Evolutionary conservation across 208 protist genomes (phyloP), one percentile per base, ranked within the genome.

Genomic region (Porcisia deanei): DNA sequence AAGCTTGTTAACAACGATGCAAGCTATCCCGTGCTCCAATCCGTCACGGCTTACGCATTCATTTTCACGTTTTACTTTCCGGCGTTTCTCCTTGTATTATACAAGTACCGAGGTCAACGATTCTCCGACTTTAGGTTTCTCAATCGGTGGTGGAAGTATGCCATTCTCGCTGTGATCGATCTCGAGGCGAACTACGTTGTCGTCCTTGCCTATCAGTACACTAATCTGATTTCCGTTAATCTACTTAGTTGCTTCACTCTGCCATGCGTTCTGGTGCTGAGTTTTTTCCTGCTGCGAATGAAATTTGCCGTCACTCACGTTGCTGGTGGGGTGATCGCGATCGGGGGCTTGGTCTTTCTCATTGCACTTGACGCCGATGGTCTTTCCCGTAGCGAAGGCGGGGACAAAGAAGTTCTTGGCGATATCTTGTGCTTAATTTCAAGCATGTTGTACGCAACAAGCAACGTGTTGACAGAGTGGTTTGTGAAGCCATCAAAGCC

Each of bases 101-200:
- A 82, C 81, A 85, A 71, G 30, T 79, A 84, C 71, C 65, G 87
- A 14, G 55, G 74, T 53, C 59, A 68, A 34, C 64, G 58, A 1
- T 94, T 90, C 79, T 81, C 66, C 12, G 87, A 96, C 73, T 95
- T 91, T 63, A 82, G 25, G 25, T 92, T 88, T 82, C 82, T 90
- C 30, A 61, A 81, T 47, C 77, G 59, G 14, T 94, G 88, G 69
- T 97, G 92, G 86, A 96, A 95, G 55, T 98, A 98, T 34, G 74
- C 90, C 4, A 89, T 97, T 61, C 81, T 98, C 20, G 96, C 88
- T 0, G 73, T 98, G 9, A 85, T 97, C 0, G 97, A 99, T 73
- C 76, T 98, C 22, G 96, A 98, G 60, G 97, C 96, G 1, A 99
- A 99, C 76, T 98, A 93, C 75, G 79, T 96, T 25, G 87, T 98